Conservation (phyloP, 352 stramenopile species). For the Phytophthora sansomeana region DNA sequence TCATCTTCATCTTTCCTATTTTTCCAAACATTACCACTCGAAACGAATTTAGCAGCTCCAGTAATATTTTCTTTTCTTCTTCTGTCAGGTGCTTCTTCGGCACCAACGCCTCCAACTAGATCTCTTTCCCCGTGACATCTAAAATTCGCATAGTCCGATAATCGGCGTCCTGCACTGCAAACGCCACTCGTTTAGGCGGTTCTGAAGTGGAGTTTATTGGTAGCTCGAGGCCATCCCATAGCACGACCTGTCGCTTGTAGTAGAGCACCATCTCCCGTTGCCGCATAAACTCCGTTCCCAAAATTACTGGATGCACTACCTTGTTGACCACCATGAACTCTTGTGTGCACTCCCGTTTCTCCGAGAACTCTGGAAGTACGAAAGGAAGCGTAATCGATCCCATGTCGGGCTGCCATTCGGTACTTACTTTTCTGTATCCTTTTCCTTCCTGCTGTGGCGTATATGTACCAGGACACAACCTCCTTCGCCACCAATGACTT, state of each 20-base stretch:
- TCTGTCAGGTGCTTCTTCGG: background rate
- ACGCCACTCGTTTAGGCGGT: background rate
- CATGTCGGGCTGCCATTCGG: background rate
- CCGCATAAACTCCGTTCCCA: background rate
- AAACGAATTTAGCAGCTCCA: background rate
- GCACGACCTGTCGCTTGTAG: background rate
- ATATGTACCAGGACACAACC: constrained; percentile 10
- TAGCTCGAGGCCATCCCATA: background rate
- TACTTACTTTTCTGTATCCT: background rate
- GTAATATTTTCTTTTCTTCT: background rate
- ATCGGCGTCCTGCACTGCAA: background rate
- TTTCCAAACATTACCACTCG: background rate
- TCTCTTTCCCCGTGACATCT: constrained; percentile 3
- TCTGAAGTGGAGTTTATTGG: background rate
- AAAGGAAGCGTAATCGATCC: background rate
- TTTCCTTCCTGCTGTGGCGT: background rate
- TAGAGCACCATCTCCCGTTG: background rate
- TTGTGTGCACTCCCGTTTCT: background rate
- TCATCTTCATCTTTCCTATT: background rate
- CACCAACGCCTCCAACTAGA: background rate
- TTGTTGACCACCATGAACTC: constrained; percentile 2
- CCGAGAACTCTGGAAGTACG: background rate
- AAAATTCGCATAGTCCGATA: constrained; percentile 1
- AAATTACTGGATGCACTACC: background rate
- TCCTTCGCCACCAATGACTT: constrained; percentile 6